Conservation (phyloP, 805 yeast species). For the Candida suzukii region DNA sequence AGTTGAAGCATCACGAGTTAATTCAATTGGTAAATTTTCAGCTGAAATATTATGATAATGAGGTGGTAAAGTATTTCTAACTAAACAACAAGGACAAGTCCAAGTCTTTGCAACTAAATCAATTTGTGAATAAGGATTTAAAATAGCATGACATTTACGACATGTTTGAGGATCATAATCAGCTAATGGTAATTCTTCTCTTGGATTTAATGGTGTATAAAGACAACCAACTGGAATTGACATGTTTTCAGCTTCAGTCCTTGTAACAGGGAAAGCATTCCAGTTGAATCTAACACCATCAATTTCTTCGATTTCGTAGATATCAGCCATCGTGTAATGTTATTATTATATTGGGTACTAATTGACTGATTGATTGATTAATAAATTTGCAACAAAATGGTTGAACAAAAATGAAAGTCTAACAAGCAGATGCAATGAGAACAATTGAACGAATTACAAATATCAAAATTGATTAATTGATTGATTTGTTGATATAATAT, state of each 20-base stretch:
- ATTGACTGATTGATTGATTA: neutral
- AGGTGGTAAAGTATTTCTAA: conserved; percentile 74
- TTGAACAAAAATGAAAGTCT: no score
- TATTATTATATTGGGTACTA: neutral
- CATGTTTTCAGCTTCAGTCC: conserved; percentile 82
- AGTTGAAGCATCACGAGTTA: conserved; percentile 60
- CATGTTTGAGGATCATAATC: conserved; percentile 83
- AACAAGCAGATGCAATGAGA: no score
- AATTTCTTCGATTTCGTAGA: conserved; percentile 52
- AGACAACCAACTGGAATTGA: conserved; percentile 92
- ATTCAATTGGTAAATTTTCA: conserved; percentile 76
- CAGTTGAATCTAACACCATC: conserved; percentile 72
- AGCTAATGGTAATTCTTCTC: conserved; percentile 70
- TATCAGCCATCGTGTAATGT: conserved; percentile 29
- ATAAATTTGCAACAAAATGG: no score
- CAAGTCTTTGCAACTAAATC: conserved; percentile 72
- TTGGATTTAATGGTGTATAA: conserved; percentile 86
- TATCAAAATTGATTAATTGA: no score
- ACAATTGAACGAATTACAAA: no score
- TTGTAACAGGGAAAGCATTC: conserved; percentile 85
- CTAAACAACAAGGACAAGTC: conserved; percentile 79
- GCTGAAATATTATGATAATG: conserved; percentile 73
- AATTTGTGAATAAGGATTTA: conserved; percentile 82
- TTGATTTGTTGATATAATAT: no score
- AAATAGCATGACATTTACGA: conserved; percentile 74